These are phyloP conservation scores for Penicillium soppii DNA, from an alignment of 495 filamentous ascomycete species.

Conservation along the genomic window DNA sequence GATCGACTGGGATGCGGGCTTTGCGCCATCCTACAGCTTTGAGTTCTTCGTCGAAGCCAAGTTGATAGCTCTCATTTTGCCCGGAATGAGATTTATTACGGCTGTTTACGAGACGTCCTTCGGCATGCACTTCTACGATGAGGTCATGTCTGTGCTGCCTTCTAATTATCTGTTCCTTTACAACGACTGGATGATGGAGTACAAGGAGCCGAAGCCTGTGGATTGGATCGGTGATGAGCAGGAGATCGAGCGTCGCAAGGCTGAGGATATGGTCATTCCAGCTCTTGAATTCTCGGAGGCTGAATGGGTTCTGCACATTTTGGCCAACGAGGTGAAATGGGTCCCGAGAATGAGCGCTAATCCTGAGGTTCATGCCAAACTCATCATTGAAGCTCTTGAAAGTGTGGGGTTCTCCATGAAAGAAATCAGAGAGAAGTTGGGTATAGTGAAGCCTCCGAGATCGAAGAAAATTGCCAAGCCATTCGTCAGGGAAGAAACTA, in stretches of 20 bases:
- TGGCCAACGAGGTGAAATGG: neutral
- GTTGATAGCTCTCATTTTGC: slow-evolving; percentile 58
- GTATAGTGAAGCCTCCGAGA: slow-evolving; percentile 2
- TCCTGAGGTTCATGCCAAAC: neutral
- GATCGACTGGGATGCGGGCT: slow-evolving; percentile 23
- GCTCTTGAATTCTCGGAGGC: neutral
- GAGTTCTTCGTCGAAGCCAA: slow-evolving; percentile 69
- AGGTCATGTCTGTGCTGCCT: slow-evolving; percentile 52
- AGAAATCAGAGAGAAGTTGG: slow-evolving; percentile 12
- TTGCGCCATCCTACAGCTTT: slow-evolving; percentile 35
- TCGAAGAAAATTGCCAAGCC: neutral
- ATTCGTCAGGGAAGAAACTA: neutral
- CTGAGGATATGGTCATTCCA: neutral
- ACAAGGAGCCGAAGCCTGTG: slow-evolving; percentile 52
- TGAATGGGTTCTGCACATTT: neutral
- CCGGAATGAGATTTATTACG: slow-evolving; percentile 75
- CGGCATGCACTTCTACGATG: slow-evolving; percentile 61
- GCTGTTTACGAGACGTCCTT: slow-evolving; percentile 61
- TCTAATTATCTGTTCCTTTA: slow-evolving; percentile 61
- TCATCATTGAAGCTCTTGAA: neutral
- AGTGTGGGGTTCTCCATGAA: neutral
- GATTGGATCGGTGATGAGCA: slow-evolving; percentile 12
- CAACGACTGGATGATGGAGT: slow-evolving; percentile 71
- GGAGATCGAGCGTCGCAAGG: neutral
- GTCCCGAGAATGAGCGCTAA: too few species aligned